Evolutionary conservation across 768 basidiomycete species (phyloP), one percentile per base, ranked within the genome.

Genomic region (Favolaschia claudopus): DNA sequence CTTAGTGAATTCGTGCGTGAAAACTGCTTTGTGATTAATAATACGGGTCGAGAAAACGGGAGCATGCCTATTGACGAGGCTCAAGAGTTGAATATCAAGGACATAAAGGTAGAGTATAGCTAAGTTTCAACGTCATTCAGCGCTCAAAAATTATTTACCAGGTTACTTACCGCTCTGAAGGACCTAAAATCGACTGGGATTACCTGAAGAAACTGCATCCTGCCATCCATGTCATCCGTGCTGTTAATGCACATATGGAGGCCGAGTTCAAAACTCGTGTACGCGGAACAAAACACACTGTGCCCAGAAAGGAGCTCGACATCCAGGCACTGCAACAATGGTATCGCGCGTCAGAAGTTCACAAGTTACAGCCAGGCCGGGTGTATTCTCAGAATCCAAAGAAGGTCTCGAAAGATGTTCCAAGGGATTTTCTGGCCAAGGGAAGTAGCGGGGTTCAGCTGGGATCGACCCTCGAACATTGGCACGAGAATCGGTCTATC

Each of bases 61-160:
- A n/a, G n/a, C n/a, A n/a, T 66, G 13, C 65, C 74, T 0, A 52
- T 79, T 1, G 75, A 79, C 54, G 60, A 65, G 33, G 68, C 70
- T 1, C 72, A 77, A 49, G 76, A 79, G 43, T 66, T 72, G 24
- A 77, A 76, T 50, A 71, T 79, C 31, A 70, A 68, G 60, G 75
- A 75, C 36, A 70, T 76, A 4, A 78, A 78, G 57, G 73, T 74
- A 2, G n/a, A 60, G 44, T 19, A 36, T 49, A 55, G 29, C 7
- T 47, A 32, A 19, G 15, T 32, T 31, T 57, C 20, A 47, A 19
- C 33, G 9, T 28, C n/a, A 15, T 42, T 36, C 24, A 14, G 8
- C 25, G 27, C 33, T 50, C 3, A n/a, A n/a, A n/a, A n/a, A n/a
- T n/a, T n/a, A n/a, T n/a, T 29, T 34, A n/a, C 20, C 34, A 65